Conservation (phyloP, 208 protist species). For the Porcisia hertigi region DNA sequence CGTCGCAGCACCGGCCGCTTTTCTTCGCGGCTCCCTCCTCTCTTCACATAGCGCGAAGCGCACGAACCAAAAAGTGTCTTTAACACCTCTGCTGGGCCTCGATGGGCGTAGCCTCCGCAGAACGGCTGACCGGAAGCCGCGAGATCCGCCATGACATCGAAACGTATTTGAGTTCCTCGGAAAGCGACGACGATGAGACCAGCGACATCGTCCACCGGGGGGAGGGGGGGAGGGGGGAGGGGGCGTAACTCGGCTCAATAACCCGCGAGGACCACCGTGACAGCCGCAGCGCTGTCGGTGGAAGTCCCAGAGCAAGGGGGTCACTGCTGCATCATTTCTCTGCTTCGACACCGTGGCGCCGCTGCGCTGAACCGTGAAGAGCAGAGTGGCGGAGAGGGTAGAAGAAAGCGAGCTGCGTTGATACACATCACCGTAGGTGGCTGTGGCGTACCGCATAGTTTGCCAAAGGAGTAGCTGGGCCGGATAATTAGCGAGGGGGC, state of each 20-base stretch:
- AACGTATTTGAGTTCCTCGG: constrained; percentile 59
- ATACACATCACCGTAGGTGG: constrained; percentile 65
- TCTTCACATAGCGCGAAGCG: constrained; percentile 13
- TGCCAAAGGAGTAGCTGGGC: constrained; percentile 47
- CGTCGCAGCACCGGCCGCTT: not conserved
- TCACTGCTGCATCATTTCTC: constrained; percentile 52
- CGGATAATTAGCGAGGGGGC: constrained; percentile 22
- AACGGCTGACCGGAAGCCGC: constrained; percentile 51
- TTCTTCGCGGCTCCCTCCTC: not conserved
- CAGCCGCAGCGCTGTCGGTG: constrained; percentile 34
- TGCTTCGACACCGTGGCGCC: constrained; percentile 30
- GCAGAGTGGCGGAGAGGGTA: constrained; percentile 28
- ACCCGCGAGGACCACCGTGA: constrained; percentile 48
- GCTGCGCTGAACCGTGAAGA: constrained; percentile 40
- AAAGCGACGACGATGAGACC: constrained; percentile 60
- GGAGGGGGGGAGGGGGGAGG: not conserved
- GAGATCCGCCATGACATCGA: constrained; percentile 64
- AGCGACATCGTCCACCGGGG: constrained; percentile 38
- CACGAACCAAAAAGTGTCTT: constrained; percentile 54
- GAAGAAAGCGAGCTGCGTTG: constrained; percentile 46
- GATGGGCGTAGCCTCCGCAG: constrained; percentile 55
- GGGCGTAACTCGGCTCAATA: constrained; percentile 56
- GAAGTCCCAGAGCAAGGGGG: constrained; percentile 52
- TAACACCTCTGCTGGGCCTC: constrained; percentile 46
- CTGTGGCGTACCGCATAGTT: constrained; percentile 58